phyloP scores from a whole-genome alignment of 1,284 basidiomycete species.

The Malassezia pachydermatis region DNA sequence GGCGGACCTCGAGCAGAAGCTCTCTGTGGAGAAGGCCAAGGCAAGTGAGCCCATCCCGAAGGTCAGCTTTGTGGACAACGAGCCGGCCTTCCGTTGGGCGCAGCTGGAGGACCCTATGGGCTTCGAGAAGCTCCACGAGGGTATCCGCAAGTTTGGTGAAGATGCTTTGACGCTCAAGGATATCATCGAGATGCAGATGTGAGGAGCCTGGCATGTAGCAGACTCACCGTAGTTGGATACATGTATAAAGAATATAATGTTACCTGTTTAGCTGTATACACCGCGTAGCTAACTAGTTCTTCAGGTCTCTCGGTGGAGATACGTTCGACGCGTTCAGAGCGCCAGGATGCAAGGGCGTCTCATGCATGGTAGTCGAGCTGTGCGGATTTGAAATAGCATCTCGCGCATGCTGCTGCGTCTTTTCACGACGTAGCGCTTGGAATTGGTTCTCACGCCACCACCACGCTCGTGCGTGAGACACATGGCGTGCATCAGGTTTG shows the following conservation, averaged over 20 bases:
- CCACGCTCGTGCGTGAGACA: conserved; percentile 17
- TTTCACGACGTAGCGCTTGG: conserved; percentile 13
- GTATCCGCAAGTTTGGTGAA: conserved; percentile 76
- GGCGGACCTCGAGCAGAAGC: conserved; percentile 70
- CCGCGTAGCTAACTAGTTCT: background rate
- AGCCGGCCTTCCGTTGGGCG: conserved; percentile 87
- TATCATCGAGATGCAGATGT: conserved; percentile 67
- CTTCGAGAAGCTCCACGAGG: conserved; percentile 62
- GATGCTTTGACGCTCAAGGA: conserved; percentile 82
- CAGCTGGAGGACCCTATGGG: conserved; percentile 57
- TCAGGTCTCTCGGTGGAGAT: background rate
- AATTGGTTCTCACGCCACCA: conserved; percentile 22
- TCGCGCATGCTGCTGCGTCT: background rate
- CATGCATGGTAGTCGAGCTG: background rate
- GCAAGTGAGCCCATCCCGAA: conserved; percentile 61
- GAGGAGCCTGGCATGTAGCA: background rate
- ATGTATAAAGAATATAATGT: too few relatives aligned
- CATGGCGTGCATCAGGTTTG: conserved; percentile 6
- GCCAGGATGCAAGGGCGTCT: conserved; percentile 11
- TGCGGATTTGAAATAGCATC: too few relatives aligned
- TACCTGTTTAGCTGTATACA: conserved; percentile 1
- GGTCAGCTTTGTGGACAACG: conserved; percentile 78
- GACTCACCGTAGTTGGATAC: background rate
- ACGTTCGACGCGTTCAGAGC: conserved; percentile 10
- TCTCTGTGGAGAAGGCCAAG: conserved; percentile 62